Evolutionary conservation across 305 asterid genomes (phyloP).

Genomic region (Fraxinus greggii): DNA sequence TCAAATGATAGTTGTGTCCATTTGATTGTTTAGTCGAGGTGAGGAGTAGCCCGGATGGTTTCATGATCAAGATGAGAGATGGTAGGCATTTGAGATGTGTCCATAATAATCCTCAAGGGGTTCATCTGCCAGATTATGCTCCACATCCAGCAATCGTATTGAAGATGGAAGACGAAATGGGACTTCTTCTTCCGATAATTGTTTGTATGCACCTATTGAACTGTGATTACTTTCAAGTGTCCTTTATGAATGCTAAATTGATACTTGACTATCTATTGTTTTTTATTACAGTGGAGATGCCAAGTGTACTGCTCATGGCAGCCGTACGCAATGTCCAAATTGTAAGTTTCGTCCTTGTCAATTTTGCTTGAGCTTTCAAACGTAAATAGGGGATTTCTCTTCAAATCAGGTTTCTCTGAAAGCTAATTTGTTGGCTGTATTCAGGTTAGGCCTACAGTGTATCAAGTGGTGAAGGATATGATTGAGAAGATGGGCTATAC

Average conservation of each 20-base stretch:
- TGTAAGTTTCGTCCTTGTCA: slow-evolving; percentile 41
- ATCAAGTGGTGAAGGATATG: slow-evolving; percentile 90
- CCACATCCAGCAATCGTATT: slow-evolving; percentile 83
- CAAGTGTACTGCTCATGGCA: slow-evolving; percentile 88
- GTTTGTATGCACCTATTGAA: slow-evolving; percentile 57
- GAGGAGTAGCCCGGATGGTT: slow-evolving; percentile 73
- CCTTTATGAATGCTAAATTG: background rate
- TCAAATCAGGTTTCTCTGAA: background rate
- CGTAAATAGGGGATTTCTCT: background rate
- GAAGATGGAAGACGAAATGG: slow-evolving; percentile 89
- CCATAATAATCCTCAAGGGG: slow-evolving; percentile 70
- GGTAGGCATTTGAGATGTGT: slow-evolving; percentile 70
- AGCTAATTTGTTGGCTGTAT: slow-evolving; percentile 15
- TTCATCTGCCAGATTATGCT: slow-evolving; percentile 66
- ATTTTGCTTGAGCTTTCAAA: background rate
- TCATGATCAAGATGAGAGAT: slow-evolving; percentile 87
- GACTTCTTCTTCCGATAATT: slow-evolving; percentile 81
- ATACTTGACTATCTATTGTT: background rate
- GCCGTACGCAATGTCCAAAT: slow-evolving; percentile 87
- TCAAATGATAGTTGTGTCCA: background rate
- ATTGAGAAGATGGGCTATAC: slow-evolving; percentile 89
- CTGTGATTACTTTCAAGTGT: slow-evolving; percentile 1
- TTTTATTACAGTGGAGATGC: slow-evolving; percentile 87
- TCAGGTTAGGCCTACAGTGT: slow-evolving; percentile 95
- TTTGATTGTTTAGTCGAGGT: slow-evolving; percentile 64